phyloP scores from a whole-genome alignment of 805 yeast species.

The Pichia paraexigua region DNA sequence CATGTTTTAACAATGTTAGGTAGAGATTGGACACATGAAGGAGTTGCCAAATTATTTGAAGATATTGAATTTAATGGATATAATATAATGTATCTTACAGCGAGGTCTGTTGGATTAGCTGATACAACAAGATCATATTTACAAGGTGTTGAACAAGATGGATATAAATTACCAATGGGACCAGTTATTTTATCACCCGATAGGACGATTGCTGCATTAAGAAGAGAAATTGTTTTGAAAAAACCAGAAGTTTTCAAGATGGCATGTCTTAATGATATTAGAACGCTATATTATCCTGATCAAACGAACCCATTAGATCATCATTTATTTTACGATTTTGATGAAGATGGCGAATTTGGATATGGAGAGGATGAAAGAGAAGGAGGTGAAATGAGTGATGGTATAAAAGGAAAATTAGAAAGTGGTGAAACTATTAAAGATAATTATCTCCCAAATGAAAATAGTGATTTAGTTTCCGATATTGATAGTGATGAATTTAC shows the following conservation, averaged over 20 bases:
- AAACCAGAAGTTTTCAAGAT: conserved; percentile 98
- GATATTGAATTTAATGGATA: conserved; percentile 86
- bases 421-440: neutral
- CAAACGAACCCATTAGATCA: conserved; percentile 1
- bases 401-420: neutral
- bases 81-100: conserved; percentile 87
- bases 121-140: conserved; percentile 84
- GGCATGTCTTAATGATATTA: conserved; percentile 89
- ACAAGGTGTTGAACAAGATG: conserved; percentile 69
- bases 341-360: neutral
- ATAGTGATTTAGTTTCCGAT: neutral
- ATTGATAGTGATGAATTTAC: conserved; percentile 7
- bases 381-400: neutral
- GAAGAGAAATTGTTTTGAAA: conserved; percentile 83
- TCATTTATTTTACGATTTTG: neutral
- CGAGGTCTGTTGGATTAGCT: conserved; percentile 92
- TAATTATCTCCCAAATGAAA: neutral
- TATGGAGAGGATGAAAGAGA: neutral
- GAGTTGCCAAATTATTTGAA: conserved; percentile 86
- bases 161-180: conserved; percentile 68
- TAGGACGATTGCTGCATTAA: conserved; percentile 89
- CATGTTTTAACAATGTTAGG: conserved; percentile 92
- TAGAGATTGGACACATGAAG: conserved; percentile 95
- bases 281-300: conserved; percentile 45
- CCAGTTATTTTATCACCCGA: conserved; percentile 96